Conservation (phyloP, 2,329 filamentous ascomycete genomes). For the Botrytis cinerea region DNA sequence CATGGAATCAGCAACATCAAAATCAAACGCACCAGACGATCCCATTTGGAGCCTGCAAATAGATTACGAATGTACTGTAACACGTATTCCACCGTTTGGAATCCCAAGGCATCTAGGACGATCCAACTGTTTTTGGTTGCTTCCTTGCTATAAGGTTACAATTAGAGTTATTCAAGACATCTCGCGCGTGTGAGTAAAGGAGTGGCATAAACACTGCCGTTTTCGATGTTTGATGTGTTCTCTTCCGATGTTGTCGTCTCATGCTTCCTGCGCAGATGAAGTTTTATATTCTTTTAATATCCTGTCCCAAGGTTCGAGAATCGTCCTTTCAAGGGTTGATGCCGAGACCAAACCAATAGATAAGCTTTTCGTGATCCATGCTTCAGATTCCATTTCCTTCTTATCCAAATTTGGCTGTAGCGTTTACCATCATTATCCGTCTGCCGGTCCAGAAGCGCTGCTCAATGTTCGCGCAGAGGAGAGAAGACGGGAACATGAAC, state of each 20-base stretch:
- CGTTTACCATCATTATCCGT: conserved; percentile 6
- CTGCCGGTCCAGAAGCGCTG: not conserved
- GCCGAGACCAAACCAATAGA: conserved; percentile 18
- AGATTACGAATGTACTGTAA: not conserved
- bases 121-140: not conserved
- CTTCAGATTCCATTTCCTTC: not conserved
- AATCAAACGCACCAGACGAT: not conserved
- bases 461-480: not conserved
- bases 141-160: not conserved
- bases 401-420: conserved; percentile 12
- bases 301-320: not conserved
- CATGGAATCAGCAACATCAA: not conserved
- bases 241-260: not conserved
- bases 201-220: not conserved
- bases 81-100: not conserved
- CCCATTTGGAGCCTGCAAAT: not conserved
- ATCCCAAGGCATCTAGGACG: not conserved
- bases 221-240: not conserved
- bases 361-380: conserved; percentile 21
- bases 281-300: conserved; percentile 13
- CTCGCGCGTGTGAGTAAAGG: no score
- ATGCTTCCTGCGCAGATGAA: not conserved
- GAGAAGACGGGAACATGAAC: not conserved
- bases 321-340: not conserved
- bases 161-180: not conserved